Base-by-base conservation (phyloP, 345 rosid genomes). In the Hibiscus tridactylites region DNA sequence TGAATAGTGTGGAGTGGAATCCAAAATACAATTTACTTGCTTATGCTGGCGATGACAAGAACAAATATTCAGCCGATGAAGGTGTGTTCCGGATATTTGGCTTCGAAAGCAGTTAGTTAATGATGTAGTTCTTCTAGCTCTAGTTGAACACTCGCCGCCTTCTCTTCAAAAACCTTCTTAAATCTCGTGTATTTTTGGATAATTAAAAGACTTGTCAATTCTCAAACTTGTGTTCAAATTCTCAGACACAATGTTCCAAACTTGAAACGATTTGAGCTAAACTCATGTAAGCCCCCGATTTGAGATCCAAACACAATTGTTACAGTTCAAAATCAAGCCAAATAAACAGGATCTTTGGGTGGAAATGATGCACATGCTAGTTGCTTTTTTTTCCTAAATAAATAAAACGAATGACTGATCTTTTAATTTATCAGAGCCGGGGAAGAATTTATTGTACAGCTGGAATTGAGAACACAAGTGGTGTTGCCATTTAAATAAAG, bases 1-100 rank as follows among this genome's bases (percentile, higher is more conserved):
- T 92, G 99, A 95, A 95, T 65, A 95, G 98, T 4, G 98, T 95
- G 21, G 98, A 95, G 77, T 92, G 99, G 99, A 95, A 92, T 81
- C 98, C 97, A 64, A 92, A 89, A 69, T 85, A 81, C 80, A 95
- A 92, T 81, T 82, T 95, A 66, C 96, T 95, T 71, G 99, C 99
- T 10, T 92, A 84, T 76, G 98, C 99, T 19, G 99, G 99, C 31
- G 98, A 95, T 81, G 99, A 95, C 88, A 90, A 92, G 85, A 95
- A 83, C 83, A 94, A 95, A 76, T 87, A 92, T 79, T 87, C 85
- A 76, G 83, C 89, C 63, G 97, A 92, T 84, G 97, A 92, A 91
- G 98, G 98, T 15, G 90, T 89, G 60, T 95, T 95, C 77, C 84
- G 91, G 37, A 88, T 95, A 80, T 89, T 89, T 81, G 98, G 99